Percentiles rank a stretch among this genome's conserved stretches.
These are phyloP conservation scores for Tuber aestivum DNA, from an alignment of 495 filamentous ascomycete species.

Conservation along the genomic window DNA sequence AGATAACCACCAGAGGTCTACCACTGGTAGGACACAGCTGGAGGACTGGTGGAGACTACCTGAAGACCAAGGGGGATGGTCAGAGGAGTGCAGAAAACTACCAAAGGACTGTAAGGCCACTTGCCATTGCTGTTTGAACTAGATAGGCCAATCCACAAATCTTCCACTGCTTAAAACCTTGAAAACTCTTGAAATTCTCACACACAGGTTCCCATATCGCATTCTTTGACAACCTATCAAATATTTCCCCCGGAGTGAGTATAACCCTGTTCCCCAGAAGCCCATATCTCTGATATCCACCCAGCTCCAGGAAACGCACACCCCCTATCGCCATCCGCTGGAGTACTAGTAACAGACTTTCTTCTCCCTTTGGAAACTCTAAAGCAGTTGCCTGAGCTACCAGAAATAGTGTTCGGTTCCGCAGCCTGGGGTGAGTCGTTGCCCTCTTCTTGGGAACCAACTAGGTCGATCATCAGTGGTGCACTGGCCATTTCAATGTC, in stretches of 20 bases:
- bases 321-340: neutral
- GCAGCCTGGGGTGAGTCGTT: neutral
- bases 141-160: too few relatives aligned
- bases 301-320: neutral
- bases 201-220: neutral
- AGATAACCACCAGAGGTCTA: too few relatives aligned
- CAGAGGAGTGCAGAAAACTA: too few relatives aligned
- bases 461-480: neutral
- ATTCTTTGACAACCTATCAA: neutral
- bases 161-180: too few relatives aligned
- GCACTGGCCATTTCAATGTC: neutral
- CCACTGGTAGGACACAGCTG: too few relatives aligned
- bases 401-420: neutral
- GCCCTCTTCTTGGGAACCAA: neutral
- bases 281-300: neutral
- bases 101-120: too few relatives aligned
- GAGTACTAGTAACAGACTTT: neutral
- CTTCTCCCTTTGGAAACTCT: neutral
- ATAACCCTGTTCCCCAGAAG: neutral
- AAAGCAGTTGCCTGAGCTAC: neutral
- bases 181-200: too few relatives aligned
- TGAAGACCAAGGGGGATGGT: too few relatives aligned
- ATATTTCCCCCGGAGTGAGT: neutral
- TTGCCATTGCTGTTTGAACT: too few relatives aligned
- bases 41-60: too few relatives aligned